A percentile compares a stretch with the other conserved stretches of the same genome.
phyloP scores from a whole-genome alignment of 2,329 filamentous ascomycete species.

The Cytospora piceicola region DNA sequence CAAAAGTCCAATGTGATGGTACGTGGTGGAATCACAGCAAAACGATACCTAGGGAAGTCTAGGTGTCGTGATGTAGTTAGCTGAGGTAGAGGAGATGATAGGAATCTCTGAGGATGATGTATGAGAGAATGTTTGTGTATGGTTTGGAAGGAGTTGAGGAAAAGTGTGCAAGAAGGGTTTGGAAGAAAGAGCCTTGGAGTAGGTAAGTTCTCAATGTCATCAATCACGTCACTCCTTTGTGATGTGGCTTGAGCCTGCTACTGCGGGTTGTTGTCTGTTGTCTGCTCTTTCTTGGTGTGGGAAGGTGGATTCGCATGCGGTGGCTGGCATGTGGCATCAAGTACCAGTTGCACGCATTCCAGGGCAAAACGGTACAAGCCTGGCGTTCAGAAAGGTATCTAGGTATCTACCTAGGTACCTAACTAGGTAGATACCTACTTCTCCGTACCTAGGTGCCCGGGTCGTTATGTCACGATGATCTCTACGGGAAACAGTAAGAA shows the following conservation, averaged over 20 bases:
- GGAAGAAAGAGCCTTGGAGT: background rate
- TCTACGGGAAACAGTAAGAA: constrained; percentile 4
- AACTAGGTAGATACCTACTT: background rate
- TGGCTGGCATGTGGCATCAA: constrained; percentile 1
- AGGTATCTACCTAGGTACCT: background rate
- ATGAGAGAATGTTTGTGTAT: background rate
- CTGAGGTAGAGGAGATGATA: background rate
- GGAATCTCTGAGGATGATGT: background rate
- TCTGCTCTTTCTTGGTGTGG: background rate
- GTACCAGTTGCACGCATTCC: background rate
- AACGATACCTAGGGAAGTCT: constrained; percentile 2
- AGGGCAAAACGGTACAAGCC: background rate
- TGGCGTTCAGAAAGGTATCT: background rate
- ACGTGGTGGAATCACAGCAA: background rate
- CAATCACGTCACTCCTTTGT: constrained; percentile 24
- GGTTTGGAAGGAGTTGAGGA: background rate
- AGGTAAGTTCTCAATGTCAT: background rate
- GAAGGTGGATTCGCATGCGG: background rate
- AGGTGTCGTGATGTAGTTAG: constrained; percentile 3
- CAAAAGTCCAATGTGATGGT: background rate
- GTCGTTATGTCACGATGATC: constrained; percentile 14
- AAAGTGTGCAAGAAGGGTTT: background rate
- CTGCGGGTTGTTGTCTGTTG: background rate
- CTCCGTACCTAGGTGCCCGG: background rate
- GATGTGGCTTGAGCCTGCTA: constrained; percentile 18